These are phyloP conservation scores for Nannochloropsis granulata DNA, from an alignment of 108 stramenopile genomes.

Conservation along the genomic window DNA sequence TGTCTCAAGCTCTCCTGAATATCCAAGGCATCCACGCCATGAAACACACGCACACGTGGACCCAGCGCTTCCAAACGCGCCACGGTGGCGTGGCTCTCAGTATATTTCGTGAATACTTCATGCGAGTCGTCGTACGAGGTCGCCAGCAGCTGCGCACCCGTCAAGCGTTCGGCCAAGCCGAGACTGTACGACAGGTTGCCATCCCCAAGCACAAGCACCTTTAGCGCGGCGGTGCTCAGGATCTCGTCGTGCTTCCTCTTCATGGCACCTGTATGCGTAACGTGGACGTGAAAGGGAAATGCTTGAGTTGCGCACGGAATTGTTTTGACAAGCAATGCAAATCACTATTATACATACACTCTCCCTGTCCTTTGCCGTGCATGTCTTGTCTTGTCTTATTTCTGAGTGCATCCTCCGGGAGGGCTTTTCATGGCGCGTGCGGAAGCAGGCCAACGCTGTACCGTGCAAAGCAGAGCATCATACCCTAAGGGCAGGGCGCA, in stretches of 20 bases:
- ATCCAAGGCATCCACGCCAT: neutral
- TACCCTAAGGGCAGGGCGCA: too few species aligned
- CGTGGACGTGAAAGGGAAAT: too few species aligned
- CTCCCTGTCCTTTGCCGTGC: too few species aligned
- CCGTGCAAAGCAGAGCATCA: too few species aligned
- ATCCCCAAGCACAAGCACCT: slow-evolving; percentile 17
- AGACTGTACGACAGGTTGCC: slow-evolving; percentile 24
- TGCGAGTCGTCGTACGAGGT: neutral
- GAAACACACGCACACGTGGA: neutral
- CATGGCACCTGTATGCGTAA: neutral
- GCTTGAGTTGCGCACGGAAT: too few species aligned
- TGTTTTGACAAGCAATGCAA: too few species aligned
- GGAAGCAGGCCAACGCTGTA: too few species aligned
- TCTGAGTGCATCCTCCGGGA: too few species aligned
- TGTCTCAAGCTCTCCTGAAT: neutral
- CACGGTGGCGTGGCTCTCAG: neutral
- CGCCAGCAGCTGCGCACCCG: neutral
- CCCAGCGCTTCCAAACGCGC: neutral
- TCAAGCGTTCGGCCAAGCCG: slow-evolving; percentile 3
- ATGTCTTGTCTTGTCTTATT: too few species aligned
- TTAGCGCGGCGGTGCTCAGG: neutral
- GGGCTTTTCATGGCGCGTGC: too few species aligned
- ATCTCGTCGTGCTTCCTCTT: neutral
- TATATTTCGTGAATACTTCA: neutral
- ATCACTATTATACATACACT: too few species aligned